Base-by-base conservation (phyloP, 1,139 yeast genomes). In the Scheffersomyces illinoinensis region DNA sequence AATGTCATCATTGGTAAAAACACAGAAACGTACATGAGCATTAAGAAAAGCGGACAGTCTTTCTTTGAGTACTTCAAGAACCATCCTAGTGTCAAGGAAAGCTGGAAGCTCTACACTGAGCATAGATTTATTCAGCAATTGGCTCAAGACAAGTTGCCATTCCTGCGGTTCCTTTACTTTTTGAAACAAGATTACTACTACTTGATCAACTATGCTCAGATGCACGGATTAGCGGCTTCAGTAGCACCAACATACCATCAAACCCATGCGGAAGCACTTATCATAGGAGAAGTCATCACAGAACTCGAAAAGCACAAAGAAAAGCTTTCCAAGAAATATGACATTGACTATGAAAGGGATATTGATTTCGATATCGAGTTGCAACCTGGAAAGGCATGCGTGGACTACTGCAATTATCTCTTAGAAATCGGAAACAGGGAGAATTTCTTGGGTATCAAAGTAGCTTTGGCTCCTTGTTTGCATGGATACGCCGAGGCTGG, bases 401-500 rank as follows among this genome's bases (percentile, higher is more conserved):
- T 72, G 23, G 82, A 81, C 1, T 91, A 91, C 69, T 84, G 91
- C 50, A 76, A 87, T 53, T 90, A 86, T 64, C 76, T 91, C 59
- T 68, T 81, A 52, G 79, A 83, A 48, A 74, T 87, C 8, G 89
- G 89, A 1, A 73, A 76, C 47, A 75, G 71, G 51, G 80, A 79
- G 50, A 89, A 88, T 68, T 89, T 87, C 82, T 71, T 88, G 49
- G 90, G 88, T 24, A 81, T 89, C 55, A 85, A 85, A 61, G 82
- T 87, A 6, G 91, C 96, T 0, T 73, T 90, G 56, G 84, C 93
- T 2, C 96, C 97, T 0, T 91, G 97, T 71, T 74, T 90, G 52
- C 84, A 88, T 69, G 97, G 97, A 0, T 90, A 89, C 70, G 83
- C 83, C 49, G 83, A 85, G 58, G 88, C 90, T 0, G 83, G 77